Conservation (phyloP, 257 asterid species). For the Lavandula angustifolia region DNA sequence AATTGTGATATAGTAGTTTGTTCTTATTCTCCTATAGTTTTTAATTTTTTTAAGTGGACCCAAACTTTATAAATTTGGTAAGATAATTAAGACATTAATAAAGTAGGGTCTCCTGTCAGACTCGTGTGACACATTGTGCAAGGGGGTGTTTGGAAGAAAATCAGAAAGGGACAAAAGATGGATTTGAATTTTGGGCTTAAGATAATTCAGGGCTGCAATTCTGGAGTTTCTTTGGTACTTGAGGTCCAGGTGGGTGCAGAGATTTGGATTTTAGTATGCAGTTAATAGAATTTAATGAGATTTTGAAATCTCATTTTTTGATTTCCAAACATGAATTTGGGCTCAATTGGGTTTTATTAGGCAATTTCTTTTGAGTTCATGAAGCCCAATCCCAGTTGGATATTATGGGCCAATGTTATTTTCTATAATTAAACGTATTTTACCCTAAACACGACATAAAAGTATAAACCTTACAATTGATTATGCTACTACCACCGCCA, state of each 20-base stretch:
- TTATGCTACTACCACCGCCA: no score
- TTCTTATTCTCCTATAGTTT: slow-evolving; percentile 34
- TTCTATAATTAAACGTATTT: no score
- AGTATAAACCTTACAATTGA: no score
- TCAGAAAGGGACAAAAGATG: slow-evolving; percentile 35
- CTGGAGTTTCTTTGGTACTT: slow-evolving; percentile 33
- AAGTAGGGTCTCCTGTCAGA: slow-evolving; percentile 48
- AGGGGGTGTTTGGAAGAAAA: slow-evolving; percentile 52
- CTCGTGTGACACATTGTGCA: slow-evolving; percentile 48
- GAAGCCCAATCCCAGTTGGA: background rate
- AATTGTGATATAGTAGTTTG: slow-evolving; percentile 24
- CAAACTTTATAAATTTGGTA: slow-evolving; percentile 26
- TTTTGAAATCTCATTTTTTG: background rate
- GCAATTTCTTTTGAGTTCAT: background rate
- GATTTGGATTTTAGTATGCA: slow-evolving; percentile 19
- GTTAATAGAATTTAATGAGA: background rate
- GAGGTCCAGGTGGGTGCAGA: slow-evolving; percentile 15
- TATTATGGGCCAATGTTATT: background rate
- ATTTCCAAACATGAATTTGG: slow-evolving; percentile 16
- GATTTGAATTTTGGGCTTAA: slow-evolving; percentile 27
- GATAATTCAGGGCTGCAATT: slow-evolving; percentile 15
- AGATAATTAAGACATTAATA: slow-evolving; percentile 12
- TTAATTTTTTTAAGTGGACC: slow-evolving; percentile 30
- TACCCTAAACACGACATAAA: no score
- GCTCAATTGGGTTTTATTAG: background rate